Evolutionary conservation across 1,139 yeast genomes (phyloP).

Genomic region (Kodamaea derodonti): DNA sequence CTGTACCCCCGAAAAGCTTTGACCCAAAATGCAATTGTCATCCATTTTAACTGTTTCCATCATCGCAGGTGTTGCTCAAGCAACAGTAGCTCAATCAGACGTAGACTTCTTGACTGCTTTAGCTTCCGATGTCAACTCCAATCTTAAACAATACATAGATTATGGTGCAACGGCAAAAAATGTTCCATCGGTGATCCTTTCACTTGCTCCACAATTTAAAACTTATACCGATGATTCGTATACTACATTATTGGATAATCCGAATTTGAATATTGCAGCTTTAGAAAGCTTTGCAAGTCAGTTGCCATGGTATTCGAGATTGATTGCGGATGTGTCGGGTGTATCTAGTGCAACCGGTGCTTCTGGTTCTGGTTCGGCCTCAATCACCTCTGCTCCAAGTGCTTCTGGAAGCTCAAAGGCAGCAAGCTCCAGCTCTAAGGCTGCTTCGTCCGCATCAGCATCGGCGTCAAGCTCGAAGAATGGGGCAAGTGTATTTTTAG

Average conservation of each 20-base stretch:
- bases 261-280: conserved; percentile 16
- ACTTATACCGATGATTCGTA: conserved; percentile 40
- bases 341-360: conserved; percentile 7
- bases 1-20: not conserved
- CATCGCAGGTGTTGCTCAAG: conserved; percentile 14
- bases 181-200: conserved; percentile 33
- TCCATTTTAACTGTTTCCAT: conserved; percentile 11
- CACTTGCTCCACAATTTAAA: conserved; percentile 33
- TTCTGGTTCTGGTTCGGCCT: conserved; percentile 6
- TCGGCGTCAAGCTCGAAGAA: conserved; percentile 7
- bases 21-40: conserved; percentile 17
- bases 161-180: conserved; percentile 31
- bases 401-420: conserved; percentile 6
- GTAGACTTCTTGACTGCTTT: conserved; percentile 38
- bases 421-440: conserved; percentile 5
- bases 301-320: conserved; percentile 42
- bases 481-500: conserved; percentile 15
- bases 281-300: conserved; percentile 35
- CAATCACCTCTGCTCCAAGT: conserved; percentile 4
- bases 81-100: conserved; percentile 25
- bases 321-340: conserved; percentile 17
- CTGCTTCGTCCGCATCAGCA: conserved; percentile 6
- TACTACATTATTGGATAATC: conserved; percentile 35
- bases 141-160: conserved; percentile 22
- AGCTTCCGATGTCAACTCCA: conserved; percentile 32